Conservation (phyloP, 2,329 filamentous ascomycete species). For the Epichloe gansuensis region DNA sequence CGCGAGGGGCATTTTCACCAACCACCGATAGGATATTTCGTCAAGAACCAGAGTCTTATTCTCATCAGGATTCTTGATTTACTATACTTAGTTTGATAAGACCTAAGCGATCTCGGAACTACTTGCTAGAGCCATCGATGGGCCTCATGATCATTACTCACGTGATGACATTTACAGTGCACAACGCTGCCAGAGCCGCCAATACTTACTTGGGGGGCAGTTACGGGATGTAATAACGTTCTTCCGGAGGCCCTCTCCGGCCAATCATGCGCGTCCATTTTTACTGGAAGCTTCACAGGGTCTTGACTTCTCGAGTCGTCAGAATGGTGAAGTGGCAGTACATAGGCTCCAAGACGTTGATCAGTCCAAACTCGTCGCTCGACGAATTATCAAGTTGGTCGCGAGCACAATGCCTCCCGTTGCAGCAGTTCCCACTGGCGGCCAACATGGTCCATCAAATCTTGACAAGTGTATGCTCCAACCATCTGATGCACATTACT, state of each 20-base stretch:
- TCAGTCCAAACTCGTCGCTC: not conserved
- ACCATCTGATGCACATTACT: not conserved
- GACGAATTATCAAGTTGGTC: not conserved
- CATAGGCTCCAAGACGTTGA: not conserved
- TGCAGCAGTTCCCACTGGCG: slow-evolving; percentile 23
- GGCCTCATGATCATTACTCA: slow-evolving; percentile 20
- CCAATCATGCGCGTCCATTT: slow-evolving; percentile 15
- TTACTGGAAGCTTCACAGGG: not conserved
- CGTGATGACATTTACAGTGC: slow-evolving; percentile 23
- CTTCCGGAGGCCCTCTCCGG: slow-evolving; percentile 11
- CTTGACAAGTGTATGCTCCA: slow-evolving; percentile 38
- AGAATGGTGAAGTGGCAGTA: not conserved
- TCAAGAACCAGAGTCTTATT: not conserved
- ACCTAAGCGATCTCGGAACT: not conserved
- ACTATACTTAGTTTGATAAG: not conserved
- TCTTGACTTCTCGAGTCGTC: not conserved
- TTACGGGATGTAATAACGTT: slow-evolving; percentile 15
- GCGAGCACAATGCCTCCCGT: slow-evolving; percentile 26
- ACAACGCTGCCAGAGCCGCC: not conserved
- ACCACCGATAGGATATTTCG: not conserved
- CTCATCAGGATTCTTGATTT: not conserved
- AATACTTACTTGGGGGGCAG: slow-evolving; percentile 14
- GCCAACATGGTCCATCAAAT: slow-evolving; percentile 36
- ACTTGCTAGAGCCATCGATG: slow-evolving; percentile 9
- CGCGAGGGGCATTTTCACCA: slow-evolving; percentile 1